phyloP scores from a whole-genome alignment of 495 filamentous ascomycete genomes.

The Annulohypoxylon bovei region DNA sequence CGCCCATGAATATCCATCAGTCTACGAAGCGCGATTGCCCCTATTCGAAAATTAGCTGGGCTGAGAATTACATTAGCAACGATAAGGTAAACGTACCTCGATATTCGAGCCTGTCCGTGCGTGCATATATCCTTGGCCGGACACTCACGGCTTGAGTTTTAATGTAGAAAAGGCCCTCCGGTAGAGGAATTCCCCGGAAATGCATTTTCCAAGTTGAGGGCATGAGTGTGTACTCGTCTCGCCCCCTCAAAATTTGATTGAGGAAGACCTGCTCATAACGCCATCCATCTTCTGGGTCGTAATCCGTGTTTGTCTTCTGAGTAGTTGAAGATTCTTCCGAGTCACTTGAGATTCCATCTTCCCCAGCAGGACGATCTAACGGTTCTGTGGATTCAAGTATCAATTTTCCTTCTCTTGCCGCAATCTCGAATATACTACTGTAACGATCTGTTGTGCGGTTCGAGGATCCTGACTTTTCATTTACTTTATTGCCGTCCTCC shows the following conservation, averaged over 20 bases:
- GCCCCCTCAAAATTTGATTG: constrained; percentile 39
- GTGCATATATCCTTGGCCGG: constrained; percentile 44
- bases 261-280: constrained; percentile 42
- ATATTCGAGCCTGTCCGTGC: constrained; percentile 34
- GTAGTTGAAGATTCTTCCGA: neutral
- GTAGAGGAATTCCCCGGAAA: constrained; percentile 45
- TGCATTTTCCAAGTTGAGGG: constrained; percentile 46
- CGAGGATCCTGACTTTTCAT: neutral
- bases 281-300: constrained; percentile 30
- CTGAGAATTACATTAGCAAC: too few species aligned
- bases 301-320: neutral
- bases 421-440: neutral
- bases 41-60: constrained; percentile 31
- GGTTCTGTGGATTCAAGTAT: neutral
- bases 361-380: too few species aligned
- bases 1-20: constrained; percentile 41
- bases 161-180: constrained; percentile 41
- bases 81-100: constrained; percentile 33
- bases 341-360: neutral
- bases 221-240: constrained; percentile 44
- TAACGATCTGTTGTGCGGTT: neutral
- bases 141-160: constrained; percentile 22
- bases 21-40: constrained; percentile 37
- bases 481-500: neutral
- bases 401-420: neutral